Evolutionary conservation across 2,329 filamentous ascomycete genomes (phyloP), one percentile per base, ranked within the genome.

Genomic region (Rhynchosporium agropyri): DNA sequence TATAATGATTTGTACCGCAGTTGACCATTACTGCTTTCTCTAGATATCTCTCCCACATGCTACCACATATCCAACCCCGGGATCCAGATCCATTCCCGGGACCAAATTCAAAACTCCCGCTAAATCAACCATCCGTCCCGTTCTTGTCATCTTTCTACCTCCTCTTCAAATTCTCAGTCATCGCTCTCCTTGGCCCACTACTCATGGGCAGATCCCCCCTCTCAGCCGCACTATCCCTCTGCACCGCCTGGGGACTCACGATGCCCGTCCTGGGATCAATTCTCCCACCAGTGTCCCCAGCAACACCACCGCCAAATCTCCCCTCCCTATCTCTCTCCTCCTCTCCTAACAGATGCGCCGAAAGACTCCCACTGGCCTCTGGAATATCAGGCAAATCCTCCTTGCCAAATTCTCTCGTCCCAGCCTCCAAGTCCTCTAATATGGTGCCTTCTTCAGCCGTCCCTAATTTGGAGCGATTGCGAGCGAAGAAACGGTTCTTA

Each of bases 401-500:
- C 1, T 58, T 38, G 2, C 43, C 57, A 10, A 68, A 57, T 2
- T 65, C 64, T 51, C 64, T 58, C n/a, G 65, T 65, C 1, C 71
- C 72, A 2, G 70, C 58, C 33, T 75, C 73, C 5, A 75, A 42
- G 61, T 75, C 73, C 15, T 72, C 64, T 0, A 73, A 50, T 58
- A 62, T 54, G 2, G 69, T 70, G 0, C 66, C 71, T 15, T 72
- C 69, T 1, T 74, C 72, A 5, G 63, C 58, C 6, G 15, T 61
- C 31, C 70, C 67, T 0, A 70, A 56, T 60, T 66, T 75, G 60
- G 74, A 74, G 38, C 72, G 69, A 2, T 73, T 70, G n/a, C 84
- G 80, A 42, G 80, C 77, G 74, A 89, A 85, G 76, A 89, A 89
- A 2, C 86, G 80, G 66, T 87, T 87, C 6, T 83, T 80, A 62